Conservation (phyloP, 2,329 filamentous ascomycete genomes). For the Sporothrix mexicana region DNA sequence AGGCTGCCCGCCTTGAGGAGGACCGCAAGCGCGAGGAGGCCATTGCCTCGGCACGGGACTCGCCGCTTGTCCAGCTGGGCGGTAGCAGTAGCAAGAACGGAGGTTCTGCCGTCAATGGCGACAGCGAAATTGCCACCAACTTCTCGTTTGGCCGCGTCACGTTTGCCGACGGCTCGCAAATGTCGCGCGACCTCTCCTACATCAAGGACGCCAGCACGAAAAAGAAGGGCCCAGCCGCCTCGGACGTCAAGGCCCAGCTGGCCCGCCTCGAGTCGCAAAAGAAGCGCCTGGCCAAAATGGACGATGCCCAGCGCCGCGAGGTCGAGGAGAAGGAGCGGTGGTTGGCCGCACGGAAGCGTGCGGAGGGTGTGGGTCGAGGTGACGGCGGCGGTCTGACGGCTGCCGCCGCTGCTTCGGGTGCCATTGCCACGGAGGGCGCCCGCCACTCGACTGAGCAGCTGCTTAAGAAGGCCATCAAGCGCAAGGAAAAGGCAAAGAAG, state of each 20-base stretch:
- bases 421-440: slow-evolving; percentile 22
- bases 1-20: slow-evolving; percentile 80
- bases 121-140: slow-evolving; percentile 59
- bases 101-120: slow-evolving; percentile 51
- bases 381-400: slow-evolving; percentile 52
- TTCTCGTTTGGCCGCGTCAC: slow-evolving; percentile 92
- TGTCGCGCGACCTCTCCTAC: slow-evolving; percentile 74
- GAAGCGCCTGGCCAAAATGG: slow-evolving; percentile 74
- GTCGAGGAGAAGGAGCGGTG: slow-evolving; percentile 93
- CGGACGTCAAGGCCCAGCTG: slow-evolving; percentile 85
- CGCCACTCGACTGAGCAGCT: slow-evolving; percentile 60
- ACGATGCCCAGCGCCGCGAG: slow-evolving; percentile 80
- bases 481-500: slow-evolving; percentile 86
- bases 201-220: slow-evolving; percentile 56
- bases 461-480: slow-evolving; percentile 92
- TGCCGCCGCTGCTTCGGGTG: slow-evolving; percentile 34
- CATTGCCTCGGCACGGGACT: slow-evolving; percentile 64
- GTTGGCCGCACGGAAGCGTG: slow-evolving; percentile 87
- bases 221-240: slow-evolving; percentile 72
- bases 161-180: slow-evolving; percentile 82
- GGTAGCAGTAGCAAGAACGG: slow-evolving; percentile 51
- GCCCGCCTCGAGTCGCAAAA: slow-evolving; percentile 85
- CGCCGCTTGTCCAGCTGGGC: slow-evolving; percentile 50
- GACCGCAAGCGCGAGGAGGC: slow-evolving; percentile 69
- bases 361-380: slow-evolving; percentile 87